Base-by-base conservation (phyloP, 176 grass and related monocot genomes). In the Guadua angustifolia region DNA sequence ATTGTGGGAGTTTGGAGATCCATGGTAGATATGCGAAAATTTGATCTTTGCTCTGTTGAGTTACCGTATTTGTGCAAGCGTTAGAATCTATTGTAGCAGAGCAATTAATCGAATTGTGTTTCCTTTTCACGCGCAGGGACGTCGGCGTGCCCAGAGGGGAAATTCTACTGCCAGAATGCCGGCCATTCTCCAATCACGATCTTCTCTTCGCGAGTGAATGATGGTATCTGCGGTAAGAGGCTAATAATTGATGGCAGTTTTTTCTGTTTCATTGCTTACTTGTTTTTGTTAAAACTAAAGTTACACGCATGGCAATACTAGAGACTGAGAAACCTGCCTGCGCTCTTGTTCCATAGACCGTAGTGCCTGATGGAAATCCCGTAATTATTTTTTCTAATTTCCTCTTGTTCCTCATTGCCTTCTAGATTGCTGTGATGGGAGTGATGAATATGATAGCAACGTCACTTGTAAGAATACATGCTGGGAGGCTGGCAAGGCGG, bases 341-440 rank as follows among this genome's bases (percentile, higher is more conserved):
- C 61, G 49, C 9, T 74, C 5, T 58, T 76, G 11, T 71, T 42
- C 29, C 1, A 0, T 12, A 29, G 35, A 24, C 22, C 2, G 18
- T 2, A 9, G 25, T 7, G 21, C 9, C 73, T 60, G 22, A 45
- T 42, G 65, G 15, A 58, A 60, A 9, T 75, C 50, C 12, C 2
- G 17, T 7, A 49, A 57, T 45, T 43, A 43, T 8, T 9, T 45
- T 7, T 64, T 84, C 61, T 74, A 69, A 78, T 50, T 83, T 24
- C n/a, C 9, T 19, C 17, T 1, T 69, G 24, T 21, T 64, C 24
- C 32, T 59, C 75, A 25, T 16, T 49, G 29, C 43, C 16, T 75
- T 85, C 25, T 69, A 99, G 96, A 99, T 91, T 99, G 96, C 61
- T 99, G 96, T 44, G 96, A 99, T 86, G 96, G 96, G 63, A 99